phyloP scores from a whole-genome alignment of 257 asterid genomes.

The Salvia splendens region DNA sequence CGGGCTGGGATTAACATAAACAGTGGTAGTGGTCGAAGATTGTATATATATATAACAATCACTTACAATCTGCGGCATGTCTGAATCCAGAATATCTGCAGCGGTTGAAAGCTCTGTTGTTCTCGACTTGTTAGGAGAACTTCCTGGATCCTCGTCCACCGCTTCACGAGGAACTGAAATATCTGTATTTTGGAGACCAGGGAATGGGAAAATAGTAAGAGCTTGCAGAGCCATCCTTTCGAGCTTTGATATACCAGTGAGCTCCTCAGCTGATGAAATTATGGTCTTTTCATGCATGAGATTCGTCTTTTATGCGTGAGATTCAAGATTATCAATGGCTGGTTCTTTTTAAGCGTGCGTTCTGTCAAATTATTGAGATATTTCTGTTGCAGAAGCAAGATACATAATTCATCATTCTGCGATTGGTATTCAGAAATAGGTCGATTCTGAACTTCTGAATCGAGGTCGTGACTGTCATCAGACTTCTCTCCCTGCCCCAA shows the following conservation, averaged over 20 bases:
- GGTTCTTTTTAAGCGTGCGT: constrained; percentile 79
- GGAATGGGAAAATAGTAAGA: constrained; percentile 60
- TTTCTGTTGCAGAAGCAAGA: constrained; percentile 61
- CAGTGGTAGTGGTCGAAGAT: too few relatives aligned
- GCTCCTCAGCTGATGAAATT: constrained; percentile 54
- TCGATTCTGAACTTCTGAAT: constrained; percentile 41
- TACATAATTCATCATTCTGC: constrained; percentile 49
- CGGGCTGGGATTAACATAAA: too few relatives aligned
- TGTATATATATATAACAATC: too few relatives aligned
- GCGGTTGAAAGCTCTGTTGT: constrained; percentile 38
- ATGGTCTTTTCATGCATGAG: constrained; percentile 72
- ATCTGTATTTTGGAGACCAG: constrained; percentile 44
- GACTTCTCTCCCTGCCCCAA: constrained; percentile 64
- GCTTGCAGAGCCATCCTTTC: constrained; percentile 73
- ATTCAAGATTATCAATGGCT: constrained; percentile 72
- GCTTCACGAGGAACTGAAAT: constrained; percentile 43
- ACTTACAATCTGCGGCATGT: constrained; percentile 80
- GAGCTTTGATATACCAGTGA: constrained; percentile 52
- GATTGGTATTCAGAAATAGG: constrained; percentile 43
- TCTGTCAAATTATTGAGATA: constrained; percentile 69
- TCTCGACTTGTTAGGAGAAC: constrained; percentile 49
- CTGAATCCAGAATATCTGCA: constrained; percentile 54
- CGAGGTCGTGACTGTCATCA: constrained; percentile 51
- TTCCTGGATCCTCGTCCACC: constrained; percentile 47
- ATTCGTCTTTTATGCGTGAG: constrained; percentile 81